Percentiles rank a stretch among this genome's conserved stretches.
phyloP scores from a whole-genome alignment of 345 rosid species.

The Mallotus nudiflorus region DNA sequence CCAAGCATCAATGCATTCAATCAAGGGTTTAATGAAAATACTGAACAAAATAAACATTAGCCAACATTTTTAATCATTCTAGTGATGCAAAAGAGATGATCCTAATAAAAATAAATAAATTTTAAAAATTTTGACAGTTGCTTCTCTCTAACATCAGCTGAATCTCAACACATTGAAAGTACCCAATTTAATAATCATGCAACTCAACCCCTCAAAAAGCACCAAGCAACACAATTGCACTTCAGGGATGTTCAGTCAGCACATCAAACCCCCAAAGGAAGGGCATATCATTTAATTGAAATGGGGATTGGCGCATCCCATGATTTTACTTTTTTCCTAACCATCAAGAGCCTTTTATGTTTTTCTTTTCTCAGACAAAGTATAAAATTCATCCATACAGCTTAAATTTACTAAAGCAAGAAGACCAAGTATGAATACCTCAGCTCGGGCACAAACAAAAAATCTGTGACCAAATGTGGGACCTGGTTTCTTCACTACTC shows the following conservation, averaged over 20 bases:
- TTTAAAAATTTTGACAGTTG: neutral
- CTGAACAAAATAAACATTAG: neutral
- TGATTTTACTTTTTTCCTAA: neutral
- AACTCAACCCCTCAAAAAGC: neutral
- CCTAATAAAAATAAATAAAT: neutral
- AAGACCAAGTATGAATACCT: no score
- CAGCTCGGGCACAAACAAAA: constrained; percentile 85
- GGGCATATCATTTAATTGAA: neutral
- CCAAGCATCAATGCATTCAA: neutral
- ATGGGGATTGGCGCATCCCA: neutral
- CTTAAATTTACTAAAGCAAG: no score
- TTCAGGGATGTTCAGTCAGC: neutral
- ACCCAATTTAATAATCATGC: neutral
- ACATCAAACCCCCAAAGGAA: neutral
- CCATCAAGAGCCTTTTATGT: neutral
- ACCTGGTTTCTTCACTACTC: constrained; percentile 87
- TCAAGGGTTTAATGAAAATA: neutral
- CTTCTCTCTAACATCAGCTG: neutral
- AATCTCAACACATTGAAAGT: no score
- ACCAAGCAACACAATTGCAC: neutral
- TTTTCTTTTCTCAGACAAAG: neutral
- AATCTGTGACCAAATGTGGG: constrained; percentile 84
- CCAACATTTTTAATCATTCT: neutral
- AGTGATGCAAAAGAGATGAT: neutral
- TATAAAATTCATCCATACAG: no score